A percentile compares a stretch with the other conserved stretches of the same genome.
Evolutionary conservation across 2,329 filamentous ascomycete genomes (phyloP).

Genomic region (Pseudogymnoascus sp.): DNA sequence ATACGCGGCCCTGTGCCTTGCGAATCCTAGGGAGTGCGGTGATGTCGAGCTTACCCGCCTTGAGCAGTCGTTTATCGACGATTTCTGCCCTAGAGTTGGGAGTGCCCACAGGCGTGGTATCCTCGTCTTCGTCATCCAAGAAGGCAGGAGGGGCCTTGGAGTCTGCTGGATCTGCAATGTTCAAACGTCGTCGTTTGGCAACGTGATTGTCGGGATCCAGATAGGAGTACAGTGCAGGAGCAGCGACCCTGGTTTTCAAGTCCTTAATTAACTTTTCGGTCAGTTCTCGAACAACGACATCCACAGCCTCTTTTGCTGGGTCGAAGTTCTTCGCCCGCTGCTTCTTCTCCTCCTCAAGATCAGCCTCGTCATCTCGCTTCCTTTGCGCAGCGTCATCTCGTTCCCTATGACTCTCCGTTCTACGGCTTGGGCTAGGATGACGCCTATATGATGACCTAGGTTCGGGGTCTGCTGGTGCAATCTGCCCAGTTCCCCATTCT

Average conservation of each 20-base stretch:
- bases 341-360: conserved; percentile 83
- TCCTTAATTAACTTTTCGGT: conserved; percentile 81
- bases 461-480: not conserved
- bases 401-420: conserved; percentile 37
- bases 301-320: conserved; percentile 76
- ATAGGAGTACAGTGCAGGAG: conserved; percentile 70
- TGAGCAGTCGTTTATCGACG: conserved; percentile 45
- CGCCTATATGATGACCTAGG: not conserved
- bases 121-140: conserved; percentile 51
- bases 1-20: conserved; percentile 53
- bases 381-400: conserved; percentile 60
- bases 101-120: conserved; percentile 56
- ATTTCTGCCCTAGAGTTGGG: conserved; percentile 57
- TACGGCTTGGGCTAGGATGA: conserved; percentile 16
- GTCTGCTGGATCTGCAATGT: conserved; percentile 63
- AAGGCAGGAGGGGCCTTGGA: conserved; percentile 48
- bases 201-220: conserved; percentile 75
- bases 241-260: conserved; percentile 79
- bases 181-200: conserved; percentile 71
- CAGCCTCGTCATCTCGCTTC: conserved; percentile 67
- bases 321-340: conserved; percentile 83
- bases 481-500: not conserved
- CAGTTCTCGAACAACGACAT: conserved; percentile 72
- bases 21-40: conserved; percentile 67
- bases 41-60: conserved; percentile 49